Conservation (phyloP, 306 rosid species). For the Fragaria iinumae region DNA sequence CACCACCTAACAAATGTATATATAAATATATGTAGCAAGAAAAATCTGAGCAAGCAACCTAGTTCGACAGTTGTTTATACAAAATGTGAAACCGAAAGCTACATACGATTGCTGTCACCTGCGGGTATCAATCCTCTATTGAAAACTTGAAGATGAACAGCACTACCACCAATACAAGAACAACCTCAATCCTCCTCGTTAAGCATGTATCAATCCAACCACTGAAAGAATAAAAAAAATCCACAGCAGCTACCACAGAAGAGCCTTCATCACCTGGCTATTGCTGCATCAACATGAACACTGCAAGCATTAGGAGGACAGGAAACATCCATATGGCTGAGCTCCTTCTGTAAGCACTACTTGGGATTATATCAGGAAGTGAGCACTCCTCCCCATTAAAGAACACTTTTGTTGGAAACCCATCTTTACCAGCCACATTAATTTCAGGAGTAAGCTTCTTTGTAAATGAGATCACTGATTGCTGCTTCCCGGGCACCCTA, state of each 20-base stretch:
- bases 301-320: slow-evolving; percentile 30
- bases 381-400: slow-evolving; percentile 96
- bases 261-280: slow-evolving; percentile 20
- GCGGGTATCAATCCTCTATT: slow-evolving; percentile 7
- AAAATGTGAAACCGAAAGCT: background rate
- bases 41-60: slow-evolving; percentile 12
- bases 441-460: slow-evolving; percentile 74
- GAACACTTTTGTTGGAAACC: slow-evolving; percentile 84
- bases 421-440: slow-evolving; percentile 61
- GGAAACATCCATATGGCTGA: slow-evolving; percentile 30
- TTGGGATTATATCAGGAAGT: slow-evolving; percentile 66
- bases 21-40: slow-evolving; percentile 1
- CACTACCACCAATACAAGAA: slow-evolving; percentile 8
- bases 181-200: slow-evolving; percentile 2
- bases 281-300: slow-evolving; percentile 41
- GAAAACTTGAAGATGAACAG: slow-evolving; percentile 6
- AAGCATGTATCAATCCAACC: slow-evolving; percentile 13
- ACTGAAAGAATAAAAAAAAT: slow-evolving; percentile 42
- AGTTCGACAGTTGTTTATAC: slow-evolving; percentile 14
- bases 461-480: slow-evolving; percentile 85
- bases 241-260: slow-evolving; percentile 26
- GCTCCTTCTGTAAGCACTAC: slow-evolving; percentile 34
- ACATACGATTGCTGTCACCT: slow-evolving; percentile 6
- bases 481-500: slow-evolving; percentile 94
- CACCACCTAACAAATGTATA: background rate